These are phyloP conservation scores for Fusarium abutilonis DNA, from an alignment of 2,329 filamentous ascomycete genomes.

Conservation along the genomic window DNA sequence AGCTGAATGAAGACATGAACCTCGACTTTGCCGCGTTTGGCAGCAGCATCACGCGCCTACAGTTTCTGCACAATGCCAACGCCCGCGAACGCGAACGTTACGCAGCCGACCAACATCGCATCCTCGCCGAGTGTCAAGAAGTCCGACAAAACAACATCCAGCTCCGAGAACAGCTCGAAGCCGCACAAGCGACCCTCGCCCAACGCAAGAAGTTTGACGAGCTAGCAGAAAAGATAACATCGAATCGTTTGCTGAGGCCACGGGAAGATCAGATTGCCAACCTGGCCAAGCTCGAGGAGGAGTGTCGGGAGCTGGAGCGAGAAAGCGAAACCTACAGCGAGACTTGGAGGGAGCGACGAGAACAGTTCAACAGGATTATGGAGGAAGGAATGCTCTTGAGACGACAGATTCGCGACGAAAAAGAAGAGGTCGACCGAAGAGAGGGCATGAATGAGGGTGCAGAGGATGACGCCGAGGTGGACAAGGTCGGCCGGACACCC, in stretches of 20 bases:
- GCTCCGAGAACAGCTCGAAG: conserved; percentile 78
- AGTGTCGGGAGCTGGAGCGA: conserved; percentile 86
- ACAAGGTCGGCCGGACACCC: conserved; percentile 60
- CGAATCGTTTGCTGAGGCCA: conserved; percentile 79
- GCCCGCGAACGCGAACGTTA: conserved; percentile 85
- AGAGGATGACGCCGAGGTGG: conserved; percentile 65
- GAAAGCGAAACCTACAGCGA: conserved; percentile 83
- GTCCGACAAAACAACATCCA: conserved; percentile 79
- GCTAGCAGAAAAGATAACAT: conserved; percentile 85
- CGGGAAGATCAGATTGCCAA: conserved; percentile 84
- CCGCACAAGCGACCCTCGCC: conserved; percentile 77
- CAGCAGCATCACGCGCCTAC: conserved; percentile 84
- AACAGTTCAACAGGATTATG: conserved; percentile 89
- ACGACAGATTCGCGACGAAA: conserved; percentile 89
- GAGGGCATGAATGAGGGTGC: conserved; percentile 81
- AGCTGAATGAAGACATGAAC: conserved; percentile 83
- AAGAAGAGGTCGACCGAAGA: conserved; percentile 89
- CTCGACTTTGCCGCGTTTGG: conserved; percentile 92
- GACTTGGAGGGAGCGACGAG: conserved; percentile 85
- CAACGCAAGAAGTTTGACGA: conserved; percentile 88
- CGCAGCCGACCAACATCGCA: conserved; percentile 79
- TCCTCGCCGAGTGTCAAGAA: conserved; percentile 78
- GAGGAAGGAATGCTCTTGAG: conserved; percentile 89
- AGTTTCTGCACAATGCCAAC: conserved; percentile 87
- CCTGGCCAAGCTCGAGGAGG: conserved; percentile 83